Evolutionary conservation across 2,329 filamentous ascomycete genomes (phyloP), one percentile per base, ranked within the genome.

Genomic region (Aspergillus novoparasiticus): DNA sequence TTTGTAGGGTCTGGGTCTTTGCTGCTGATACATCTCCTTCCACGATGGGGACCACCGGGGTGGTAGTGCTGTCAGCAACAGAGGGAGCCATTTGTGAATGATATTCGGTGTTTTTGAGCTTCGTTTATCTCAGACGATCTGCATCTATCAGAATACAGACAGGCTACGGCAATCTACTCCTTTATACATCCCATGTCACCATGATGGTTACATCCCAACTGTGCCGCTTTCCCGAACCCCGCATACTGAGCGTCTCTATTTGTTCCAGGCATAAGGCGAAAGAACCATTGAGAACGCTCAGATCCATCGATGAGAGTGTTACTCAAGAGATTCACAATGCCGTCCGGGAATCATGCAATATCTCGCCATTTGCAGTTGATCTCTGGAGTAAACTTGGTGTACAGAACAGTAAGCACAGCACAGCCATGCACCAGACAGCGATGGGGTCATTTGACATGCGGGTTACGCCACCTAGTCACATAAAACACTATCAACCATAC

Each of bases 51-150:
- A 69, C 60, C n/a, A 66, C 63, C 2, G 60, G 53, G 30, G 66
- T 11, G n/a, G 68, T 26, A 16, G 46, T 50, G 14, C 46, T 59
- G 57, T 72, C 67, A n/a, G 61, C 61, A 34, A 69, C 21, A 21
- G 71, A 68, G 16, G 69, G 64, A 53, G 71, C 67, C 72, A 71
- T 74, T 6, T 21, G 57, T 6, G 16, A 41, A 41, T 41, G 16
- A 41, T 41, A 11, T 9, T 19, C 3, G 34, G 16, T 57, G 34
- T 30, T 16, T 1, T 19, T n/a, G 4, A 9, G 3, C 2, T 28
- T 16, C 9, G 14, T n/a, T 30, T 9, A 9, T 19, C 6, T 32
- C 6, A n/a, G 14, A 34, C 1, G 3, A 16, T 53, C 16, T 9
- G 6, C 32, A 26, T 54, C 21, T 41, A 19, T 8, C 21, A 26